These are phyloP conservation scores for Nepenthes alata DNA, from an alignment of 179 eudicot genomes.

Conservation along the genomic window DNA sequence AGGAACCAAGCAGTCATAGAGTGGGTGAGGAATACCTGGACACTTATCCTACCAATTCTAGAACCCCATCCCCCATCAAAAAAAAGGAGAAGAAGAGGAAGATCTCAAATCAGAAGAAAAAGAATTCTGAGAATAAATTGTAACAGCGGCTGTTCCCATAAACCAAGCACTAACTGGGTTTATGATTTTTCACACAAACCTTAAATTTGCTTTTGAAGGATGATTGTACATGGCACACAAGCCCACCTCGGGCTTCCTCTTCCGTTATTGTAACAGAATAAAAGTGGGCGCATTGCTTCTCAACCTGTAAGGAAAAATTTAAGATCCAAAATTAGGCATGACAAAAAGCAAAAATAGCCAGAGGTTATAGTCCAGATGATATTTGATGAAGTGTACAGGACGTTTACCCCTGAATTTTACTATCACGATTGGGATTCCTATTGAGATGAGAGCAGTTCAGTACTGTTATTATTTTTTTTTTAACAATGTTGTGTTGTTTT, in stretches of 20 bases:
- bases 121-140: not conserved
- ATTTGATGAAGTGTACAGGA: too few relatives aligned
- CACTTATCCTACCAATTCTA: too few relatives aligned
- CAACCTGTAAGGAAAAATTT: constrained; percentile 42
- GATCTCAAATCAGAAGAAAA: not conserved
- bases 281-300: constrained; percentile 90
- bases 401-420: too few relatives aligned
- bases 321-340: not conserved
- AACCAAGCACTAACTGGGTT: not conserved
- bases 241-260: constrained; percentile 69
- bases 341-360: not conserved
- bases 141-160: not conserved
- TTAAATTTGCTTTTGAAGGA: constrained; percentile 85
- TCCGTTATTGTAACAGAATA: constrained; percentile 76
- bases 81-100: too few relatives aligned
- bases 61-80: too few relatives aligned
- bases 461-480: too few relatives aligned
- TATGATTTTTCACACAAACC: constrained; percentile 31
- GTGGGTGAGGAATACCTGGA: too few relatives aligned
- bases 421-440: too few relatives aligned
- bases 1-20: too few relatives aligned
- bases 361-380: too few relatives aligned
- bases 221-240: constrained; percentile 83
- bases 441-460: too few relatives aligned
- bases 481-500: too few relatives aligned